Percentiles rank a stretch among this genome's conserved stretches.
Evolutionary conservation across 148 eudicot genomes (phyloP).

Genomic region (Camellia granthamiana): DNA sequence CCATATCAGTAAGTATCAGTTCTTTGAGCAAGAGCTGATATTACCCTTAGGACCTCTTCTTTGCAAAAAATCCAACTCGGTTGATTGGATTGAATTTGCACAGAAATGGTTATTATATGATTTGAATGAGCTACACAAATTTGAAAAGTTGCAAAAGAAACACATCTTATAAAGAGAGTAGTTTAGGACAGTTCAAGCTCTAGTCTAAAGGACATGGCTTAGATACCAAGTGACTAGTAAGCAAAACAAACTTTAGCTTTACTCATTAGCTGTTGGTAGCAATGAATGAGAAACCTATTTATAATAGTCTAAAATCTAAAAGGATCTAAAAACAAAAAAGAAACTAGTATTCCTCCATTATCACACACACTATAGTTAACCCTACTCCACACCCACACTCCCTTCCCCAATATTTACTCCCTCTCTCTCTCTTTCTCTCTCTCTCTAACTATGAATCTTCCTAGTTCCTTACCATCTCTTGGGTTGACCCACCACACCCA

Average conservation of each 20-base stretch:
- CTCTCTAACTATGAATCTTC: too few relatives aligned
- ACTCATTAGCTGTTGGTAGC: conserved; percentile 20
- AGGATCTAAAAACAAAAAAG: neutral
- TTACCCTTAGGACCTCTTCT: neutral
- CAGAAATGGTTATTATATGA: neutral
- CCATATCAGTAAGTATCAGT: conserved; percentile 37
- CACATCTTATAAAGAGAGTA: too few relatives aligned
- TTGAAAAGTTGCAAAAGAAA: neutral
- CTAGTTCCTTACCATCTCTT: too few relatives aligned
- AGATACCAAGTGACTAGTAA: conserved; percentile 6
- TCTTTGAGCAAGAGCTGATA: conserved; percentile 10
- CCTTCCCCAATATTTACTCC: too few relatives aligned
- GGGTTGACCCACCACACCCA: too few relatives aligned
- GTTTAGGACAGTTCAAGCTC: neutral
- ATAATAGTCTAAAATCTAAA: neutral
- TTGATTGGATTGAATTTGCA: neutral
- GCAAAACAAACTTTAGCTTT: conserved; percentile 12
- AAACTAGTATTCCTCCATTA: neutral
- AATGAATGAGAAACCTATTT: neutral
- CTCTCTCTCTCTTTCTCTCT: too few relatives aligned
- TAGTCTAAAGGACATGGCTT: conserved; percentile 4
- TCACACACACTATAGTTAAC: too few relatives aligned
- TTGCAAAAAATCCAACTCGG: neutral
- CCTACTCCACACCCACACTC: too few relatives aligned
- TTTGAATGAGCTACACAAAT: neutral